phyloP scores from a whole-genome alignment of 345 rosid species.

The thale cress (Arabidopsis thaliana) region DNA sequence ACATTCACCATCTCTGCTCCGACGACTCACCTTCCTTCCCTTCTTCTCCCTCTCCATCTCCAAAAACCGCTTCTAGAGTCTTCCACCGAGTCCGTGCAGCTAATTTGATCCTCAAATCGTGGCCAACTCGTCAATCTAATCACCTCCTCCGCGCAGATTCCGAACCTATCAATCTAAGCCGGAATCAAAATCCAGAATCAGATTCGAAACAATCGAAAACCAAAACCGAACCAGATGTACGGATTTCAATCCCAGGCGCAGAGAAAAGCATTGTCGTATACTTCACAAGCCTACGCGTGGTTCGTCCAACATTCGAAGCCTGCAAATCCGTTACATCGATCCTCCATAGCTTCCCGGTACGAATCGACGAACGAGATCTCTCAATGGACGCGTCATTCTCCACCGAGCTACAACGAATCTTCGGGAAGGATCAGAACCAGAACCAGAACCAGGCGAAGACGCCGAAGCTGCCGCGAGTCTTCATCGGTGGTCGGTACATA shows the following conservation, averaged over 20 bases:
- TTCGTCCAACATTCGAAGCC: constrained; percentile 82
- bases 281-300: constrained; percentile 79
- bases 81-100: constrained; percentile 67
- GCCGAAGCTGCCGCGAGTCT: constrained; percentile 67
- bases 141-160: constrained; percentile 31
- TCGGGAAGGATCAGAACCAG: constrained; percentile 36
- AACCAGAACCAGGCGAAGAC: constrained; percentile 41
- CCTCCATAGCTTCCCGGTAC: constrained; percentile 67
- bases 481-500: constrained; percentile 78
- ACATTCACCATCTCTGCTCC: constrained; percentile 58
- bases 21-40: constrained; percentile 50
- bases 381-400: constrained; percentile 78
- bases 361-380: constrained; percentile 84
- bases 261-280: constrained; percentile 73
- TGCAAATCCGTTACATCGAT: constrained; percentile 70
- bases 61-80: constrained; percentile 47
- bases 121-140: constrained; percentile 45
- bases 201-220: constrained; percentile 20
- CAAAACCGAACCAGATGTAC: constrained; percentile 40
- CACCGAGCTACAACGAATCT: constrained; percentile 55
- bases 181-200: constrained; percentile 23
- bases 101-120: constrained; percentile 57
- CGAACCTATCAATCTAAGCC: constrained; percentile 8
- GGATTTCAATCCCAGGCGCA: constrained; percentile 53
- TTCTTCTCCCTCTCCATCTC: constrained; percentile 36